Evolutionary conservation across 2,329 filamentous ascomycete genomes (phyloP).

Genomic region (Aspergillus novofumigatus): DNA sequence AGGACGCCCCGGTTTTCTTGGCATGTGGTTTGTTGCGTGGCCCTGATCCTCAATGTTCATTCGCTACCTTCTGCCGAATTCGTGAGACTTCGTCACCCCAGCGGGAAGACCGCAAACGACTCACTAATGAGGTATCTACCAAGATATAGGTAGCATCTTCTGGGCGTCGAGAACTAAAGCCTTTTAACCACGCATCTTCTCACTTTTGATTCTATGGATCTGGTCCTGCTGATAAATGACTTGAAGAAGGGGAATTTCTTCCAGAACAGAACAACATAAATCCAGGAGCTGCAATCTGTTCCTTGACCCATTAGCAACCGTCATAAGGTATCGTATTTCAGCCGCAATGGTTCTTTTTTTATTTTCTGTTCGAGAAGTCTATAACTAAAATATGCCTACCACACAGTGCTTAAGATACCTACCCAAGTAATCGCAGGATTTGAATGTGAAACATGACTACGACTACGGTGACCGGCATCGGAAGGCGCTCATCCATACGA

Average conservation of each 20-base stretch:
- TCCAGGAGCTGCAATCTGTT: background rate
- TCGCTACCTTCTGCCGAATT: constrained; percentile 10
- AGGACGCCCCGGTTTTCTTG: background rate
- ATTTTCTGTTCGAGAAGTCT: background rate
- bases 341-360: background rate
- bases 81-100: constrained; percentile 29
- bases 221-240: background rate
- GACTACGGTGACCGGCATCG: constrained; percentile 37
- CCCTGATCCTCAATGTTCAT: constrained; percentile 22
- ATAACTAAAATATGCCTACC: background rate
- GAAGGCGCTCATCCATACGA: constrained; percentile 36
- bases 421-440: background rate
- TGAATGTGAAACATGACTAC: constrained; percentile 33
- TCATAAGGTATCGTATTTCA: background rate
- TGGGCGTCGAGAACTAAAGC: background rate
- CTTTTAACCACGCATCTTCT: background rate
- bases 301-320: background rate
- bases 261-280: background rate
- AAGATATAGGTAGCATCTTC: background rate
- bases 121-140: background rate
- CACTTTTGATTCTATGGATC: background rate
- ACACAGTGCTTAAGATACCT: background rate
- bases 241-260: background rate
- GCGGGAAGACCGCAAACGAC: constrained; percentile 7
- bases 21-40: constrained; percentile 6